Evolutionary conservation across 2,329 filamentous ascomycete species (phyloP).

Genomic region (Clarireedia hainanense): DNA sequence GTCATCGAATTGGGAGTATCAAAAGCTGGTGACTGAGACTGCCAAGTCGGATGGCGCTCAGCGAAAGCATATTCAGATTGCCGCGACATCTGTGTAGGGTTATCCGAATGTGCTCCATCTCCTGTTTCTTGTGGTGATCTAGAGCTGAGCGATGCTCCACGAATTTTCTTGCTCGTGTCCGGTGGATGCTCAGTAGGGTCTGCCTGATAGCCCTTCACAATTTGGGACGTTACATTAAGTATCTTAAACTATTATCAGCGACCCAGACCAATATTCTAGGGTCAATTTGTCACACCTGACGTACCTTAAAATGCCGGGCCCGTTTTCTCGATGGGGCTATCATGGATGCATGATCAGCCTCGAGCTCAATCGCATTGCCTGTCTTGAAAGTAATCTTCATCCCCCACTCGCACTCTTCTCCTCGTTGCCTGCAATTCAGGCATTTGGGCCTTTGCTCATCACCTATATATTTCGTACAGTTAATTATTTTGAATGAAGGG

Average conservation of each 20-base stretch:
- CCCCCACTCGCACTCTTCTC: slow-evolving; percentile 29
- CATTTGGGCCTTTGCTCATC: slow-evolving; percentile 29
- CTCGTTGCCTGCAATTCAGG: slow-evolving; percentile 26
- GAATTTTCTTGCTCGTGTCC: no score
- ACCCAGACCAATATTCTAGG: no score
- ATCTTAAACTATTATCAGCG: slow-evolving; percentile 4
- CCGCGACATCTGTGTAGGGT: no score
- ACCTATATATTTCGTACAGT: slow-evolving; percentile 9
- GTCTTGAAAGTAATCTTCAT: slow-evolving; percentile 28
- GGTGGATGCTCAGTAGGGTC: background rate
- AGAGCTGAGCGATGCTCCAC: no score
- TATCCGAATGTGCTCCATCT: no score
- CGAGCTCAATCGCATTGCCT: slow-evolving; percentile 27
- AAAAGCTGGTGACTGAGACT: background rate
- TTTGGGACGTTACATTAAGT: slow-evolving; percentile 11
- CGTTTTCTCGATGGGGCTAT: slow-evolving; percentile 11
- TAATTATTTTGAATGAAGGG: background rate
- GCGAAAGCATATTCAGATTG: no score
- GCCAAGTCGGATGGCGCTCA: background rate
- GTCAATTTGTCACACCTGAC: background rate
- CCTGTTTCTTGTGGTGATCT: no score
- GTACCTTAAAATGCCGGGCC: background rate
- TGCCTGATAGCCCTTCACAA: slow-evolving; percentile 7
- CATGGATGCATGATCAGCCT: slow-evolving; percentile 28
- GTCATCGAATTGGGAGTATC: background rate